These are phyloP conservation scores for Aspergillus sclerotialis DNA, from an alignment of 2,329 filamentous ascomycete genomes.

Conservation along the genomic window DNA sequence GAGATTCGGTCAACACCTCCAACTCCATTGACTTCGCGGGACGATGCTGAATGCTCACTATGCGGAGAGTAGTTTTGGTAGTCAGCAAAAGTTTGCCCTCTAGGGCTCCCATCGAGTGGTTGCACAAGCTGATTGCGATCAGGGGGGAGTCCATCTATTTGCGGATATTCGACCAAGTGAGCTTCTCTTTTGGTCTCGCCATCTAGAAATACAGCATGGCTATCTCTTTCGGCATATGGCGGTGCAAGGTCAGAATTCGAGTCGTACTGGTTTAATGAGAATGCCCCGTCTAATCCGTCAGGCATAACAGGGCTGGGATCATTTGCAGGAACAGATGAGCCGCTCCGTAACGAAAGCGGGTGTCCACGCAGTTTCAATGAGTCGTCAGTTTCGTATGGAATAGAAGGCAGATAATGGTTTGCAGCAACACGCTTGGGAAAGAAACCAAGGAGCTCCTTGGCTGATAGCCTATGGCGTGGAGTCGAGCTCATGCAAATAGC, in stretches of 20 bases:
- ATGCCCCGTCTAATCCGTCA: background rate
- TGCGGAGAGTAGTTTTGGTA: background rate
- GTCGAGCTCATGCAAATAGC: constrained; percentile 67
- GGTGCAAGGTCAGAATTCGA: background rate
- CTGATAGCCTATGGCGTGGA: constrained; percentile 66
- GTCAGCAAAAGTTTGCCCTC: background rate
- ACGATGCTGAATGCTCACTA: background rate
- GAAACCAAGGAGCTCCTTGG: constrained; percentile 60
- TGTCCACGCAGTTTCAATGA: background rate
- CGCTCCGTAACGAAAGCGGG: background rate
- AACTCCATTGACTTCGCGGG: constrained; percentile 4
- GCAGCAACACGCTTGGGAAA: constrained; percentile 49
- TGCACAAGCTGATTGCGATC: background rate
- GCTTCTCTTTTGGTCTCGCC: background rate
- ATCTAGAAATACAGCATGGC: background rate
- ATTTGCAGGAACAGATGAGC: background rate
- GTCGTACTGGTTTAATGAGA: background rate
- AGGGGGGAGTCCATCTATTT: background rate
- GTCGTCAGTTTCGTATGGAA: no score
- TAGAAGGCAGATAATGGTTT: constrained; percentile 9
- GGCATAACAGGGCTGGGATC: background rate
- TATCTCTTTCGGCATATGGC: background rate
- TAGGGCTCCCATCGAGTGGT: background rate
- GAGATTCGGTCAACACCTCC: no score
- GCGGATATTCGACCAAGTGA: background rate